Evolutionary conservation across 2,329 filamentous ascomycete genomes (phyloP).

Genomic region (Byssothecium circinans): DNA sequence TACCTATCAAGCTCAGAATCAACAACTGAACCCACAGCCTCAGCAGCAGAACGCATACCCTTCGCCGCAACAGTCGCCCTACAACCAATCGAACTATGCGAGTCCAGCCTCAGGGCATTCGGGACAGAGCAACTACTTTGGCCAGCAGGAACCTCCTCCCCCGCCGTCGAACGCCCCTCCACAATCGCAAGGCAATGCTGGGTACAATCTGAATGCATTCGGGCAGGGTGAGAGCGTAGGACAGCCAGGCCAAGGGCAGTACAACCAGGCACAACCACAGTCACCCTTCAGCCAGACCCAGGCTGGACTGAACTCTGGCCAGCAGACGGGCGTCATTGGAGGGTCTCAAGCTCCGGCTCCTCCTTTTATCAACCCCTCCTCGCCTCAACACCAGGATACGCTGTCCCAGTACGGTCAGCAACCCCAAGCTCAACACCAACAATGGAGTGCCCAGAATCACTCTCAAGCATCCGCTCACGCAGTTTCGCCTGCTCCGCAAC

Average conservation of each 20-base stretch:
- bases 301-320: conserved; percentile 18
- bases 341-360: conserved; percentile 9
- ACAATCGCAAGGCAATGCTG: conserved; percentile 12
- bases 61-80: conserved; percentile 29
- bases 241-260: conserved; percentile 10
- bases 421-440: conserved; percentile 9
- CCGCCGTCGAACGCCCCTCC: conserved; percentile 7
- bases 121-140: conserved; percentile 32
- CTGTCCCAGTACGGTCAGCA: conserved; percentile 14
- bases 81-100: conserved; percentile 24
- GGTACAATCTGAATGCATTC: conserved; percentile 15
- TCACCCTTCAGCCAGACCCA: conserved; percentile 4
- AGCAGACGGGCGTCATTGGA: conserved; percentile 33
- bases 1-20: conserved; percentile 17
- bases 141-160: conserved; percentile 17
- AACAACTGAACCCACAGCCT: conserved; percentile 10
- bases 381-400: conserved; percentile 12
- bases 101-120: conserved; percentile 23
- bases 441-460: conserved; percentile 10
- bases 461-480: conserved; percentile 2
- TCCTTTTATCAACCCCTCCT: conserved; percentile 11
- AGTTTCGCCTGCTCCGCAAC: conserved; percentile 11
- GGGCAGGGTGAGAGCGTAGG: conserved; percentile 12
- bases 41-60: conserved; percentile 22
- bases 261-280: conserved; percentile 5